Conservation (phyloP, 1,284 basidiomycete genomes). For the Pseudozyma sp. region DNA sequence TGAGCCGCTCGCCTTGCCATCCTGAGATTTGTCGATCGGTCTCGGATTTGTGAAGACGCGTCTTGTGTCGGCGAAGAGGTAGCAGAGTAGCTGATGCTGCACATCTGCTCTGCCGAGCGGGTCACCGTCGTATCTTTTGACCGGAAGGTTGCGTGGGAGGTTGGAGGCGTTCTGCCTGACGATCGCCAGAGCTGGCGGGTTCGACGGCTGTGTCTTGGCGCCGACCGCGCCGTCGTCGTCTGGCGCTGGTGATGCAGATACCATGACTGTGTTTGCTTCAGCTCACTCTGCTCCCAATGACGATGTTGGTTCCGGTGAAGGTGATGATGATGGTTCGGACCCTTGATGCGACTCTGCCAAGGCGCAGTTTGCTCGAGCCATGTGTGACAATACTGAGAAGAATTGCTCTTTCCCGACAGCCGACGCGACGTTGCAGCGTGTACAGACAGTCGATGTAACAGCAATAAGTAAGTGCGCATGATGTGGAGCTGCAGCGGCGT, state of each 20-base stretch:
- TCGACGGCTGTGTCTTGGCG: slow-evolving; percentile 12
- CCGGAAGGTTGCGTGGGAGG: slow-evolving; percentile 62
- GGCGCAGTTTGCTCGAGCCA: slow-evolving; percentile 31
- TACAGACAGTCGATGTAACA: slow-evolving; percentile 15
- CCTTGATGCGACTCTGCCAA: slow-evolving; percentile 7
- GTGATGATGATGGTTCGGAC: slow-evolving; percentile 1
- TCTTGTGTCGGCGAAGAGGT: slow-evolving; percentile 79
- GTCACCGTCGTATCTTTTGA: slow-evolving; percentile 67
- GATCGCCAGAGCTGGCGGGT: slow-evolving; percentile 27
- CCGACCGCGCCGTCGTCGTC: slow-evolving; percentile 13
- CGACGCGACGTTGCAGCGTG: neutral
- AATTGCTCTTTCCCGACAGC: slow-evolving; percentile 14
- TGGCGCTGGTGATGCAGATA: slow-evolving; percentile 18
- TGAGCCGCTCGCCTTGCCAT: slow-evolving; percentile 29
- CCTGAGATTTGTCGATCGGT: slow-evolving; percentile 29
- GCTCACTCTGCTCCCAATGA: neutral
- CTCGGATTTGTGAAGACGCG: slow-evolving; percentile 79
- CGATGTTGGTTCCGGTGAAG: too few relatives aligned
- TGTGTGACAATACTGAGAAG: slow-evolving; percentile 8
- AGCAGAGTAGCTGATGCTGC: slow-evolving; percentile 83
- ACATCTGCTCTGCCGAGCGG: slow-evolving; percentile 73
- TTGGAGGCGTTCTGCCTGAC: slow-evolving; percentile 39
- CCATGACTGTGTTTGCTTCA: slow-evolving; percentile 5
- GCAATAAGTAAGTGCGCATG: neutral
- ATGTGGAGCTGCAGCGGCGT: slow-evolving; percentile 29